Base-by-base conservation (phyloP, 2,329 filamentous ascomycete genomes). In the Xylaria polymorpha region DNA sequence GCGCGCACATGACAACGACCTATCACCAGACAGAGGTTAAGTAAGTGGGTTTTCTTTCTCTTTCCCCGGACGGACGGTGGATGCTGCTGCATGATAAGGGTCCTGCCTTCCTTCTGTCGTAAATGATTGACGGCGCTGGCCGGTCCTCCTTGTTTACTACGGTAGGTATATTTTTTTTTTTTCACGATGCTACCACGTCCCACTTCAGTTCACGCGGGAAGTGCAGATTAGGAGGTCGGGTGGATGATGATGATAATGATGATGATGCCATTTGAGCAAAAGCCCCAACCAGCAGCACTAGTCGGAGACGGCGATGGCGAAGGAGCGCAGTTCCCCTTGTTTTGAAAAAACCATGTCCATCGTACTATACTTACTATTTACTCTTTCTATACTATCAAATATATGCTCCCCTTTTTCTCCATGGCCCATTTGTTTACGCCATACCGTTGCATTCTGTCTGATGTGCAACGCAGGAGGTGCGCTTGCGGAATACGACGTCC, bases 401-500 rank as follows among this genome's bases (percentile, higher is more conserved):
- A 46, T 48, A 59, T 14, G 20, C 48, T 60, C 32, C 56, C 46
- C 25, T 32, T 53, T 41, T 46, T 12, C 39, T 29, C 25, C 4
- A 29, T 29, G 3, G 25, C 14, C 35, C 66, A 60, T 57, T 18
- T 25, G 58, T 55, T 3, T 70, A 67, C 68, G 65, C 68, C 60
- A 63, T 70, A 66, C 51, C 46, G 64, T 70, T 46, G 59, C 61
- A 70, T 68, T 56, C 29, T 56, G 41, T 64, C 62, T 61, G 61
- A 64, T 70, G 58, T 57, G 64, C 61, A 46, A 64, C 67, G 67
- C 67, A 70, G 69, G 69, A n/a, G 43, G 22, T 55, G 61, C 50
- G 55, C 55, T 53, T 53, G 64, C 67, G 64, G 70, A 71, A 71
- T 67, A 61, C 67, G 61, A 71, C 70, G 61, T 63, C 53, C 56